Conservation (phyloP, 2,329 filamentous ascomycete genomes). For the Meredithiella fracta region DNA sequence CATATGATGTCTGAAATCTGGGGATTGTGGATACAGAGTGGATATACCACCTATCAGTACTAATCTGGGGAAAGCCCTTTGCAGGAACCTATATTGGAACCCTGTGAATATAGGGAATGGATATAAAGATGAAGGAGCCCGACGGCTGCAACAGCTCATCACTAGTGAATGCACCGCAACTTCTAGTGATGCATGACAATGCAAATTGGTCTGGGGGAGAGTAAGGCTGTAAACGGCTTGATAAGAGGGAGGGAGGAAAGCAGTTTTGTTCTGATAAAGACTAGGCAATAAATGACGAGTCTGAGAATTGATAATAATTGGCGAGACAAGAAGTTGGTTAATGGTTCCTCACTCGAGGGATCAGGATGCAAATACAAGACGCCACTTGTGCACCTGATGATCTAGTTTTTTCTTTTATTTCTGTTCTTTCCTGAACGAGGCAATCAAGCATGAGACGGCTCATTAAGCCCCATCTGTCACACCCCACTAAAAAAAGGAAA, state of each 20-base stretch:
- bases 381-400: too few relatives aligned
- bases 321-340: too few relatives aligned
- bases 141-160: not conserved
- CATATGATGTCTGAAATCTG: slow-evolving; percentile 3
- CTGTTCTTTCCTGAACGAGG: too few relatives aligned
- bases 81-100: too few relatives aligned
- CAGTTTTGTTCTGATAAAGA: not conserved
- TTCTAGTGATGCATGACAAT: not conserved
- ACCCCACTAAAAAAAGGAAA: too few relatives aligned
- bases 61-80: not conserved
- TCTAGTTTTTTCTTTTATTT: too few relatives aligned
- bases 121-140: slow-evolving; percentile 1
- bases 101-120: not conserved
- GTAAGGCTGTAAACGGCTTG: not conserved
- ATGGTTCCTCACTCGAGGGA: too few relatives aligned
- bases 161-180: not conserved
- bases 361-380: too few relatives aligned
- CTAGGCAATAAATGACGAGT: too few relatives aligned
- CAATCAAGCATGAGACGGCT: too few relatives aligned
- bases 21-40: not conserved
- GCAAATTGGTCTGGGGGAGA: not conserved
- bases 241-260: not conserved
- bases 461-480: too few relatives aligned
- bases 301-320: too few relatives aligned
- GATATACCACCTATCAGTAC: not conserved